Percentiles rank a stretch among this genome's conserved stretches.
Evolutionary conservation across 2,329 filamentous ascomycete genomes (phyloP).

Genomic region (Alternaria panax): DNA sequence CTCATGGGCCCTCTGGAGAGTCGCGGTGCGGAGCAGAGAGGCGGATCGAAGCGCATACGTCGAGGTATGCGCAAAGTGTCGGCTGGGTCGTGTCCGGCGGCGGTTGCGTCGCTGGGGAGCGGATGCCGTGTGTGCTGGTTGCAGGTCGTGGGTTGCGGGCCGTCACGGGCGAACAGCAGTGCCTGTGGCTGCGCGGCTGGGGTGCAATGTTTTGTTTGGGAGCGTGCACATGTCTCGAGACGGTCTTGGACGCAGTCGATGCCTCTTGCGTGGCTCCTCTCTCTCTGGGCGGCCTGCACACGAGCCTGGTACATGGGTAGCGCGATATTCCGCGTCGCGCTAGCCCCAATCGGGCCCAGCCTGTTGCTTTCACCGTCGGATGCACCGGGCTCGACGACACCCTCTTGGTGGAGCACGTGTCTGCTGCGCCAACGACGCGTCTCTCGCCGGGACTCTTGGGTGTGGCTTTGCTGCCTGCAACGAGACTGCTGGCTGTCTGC

Average conservation of each 20-base stretch:
- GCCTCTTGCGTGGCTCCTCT: constrained; percentile 20
- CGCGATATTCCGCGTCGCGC: constrained; percentile 29
- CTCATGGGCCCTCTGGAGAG: constrained; percentile 26
- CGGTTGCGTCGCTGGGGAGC: constrained; percentile 19
- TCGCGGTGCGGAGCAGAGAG: not conserved
- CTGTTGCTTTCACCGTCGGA: constrained; percentile 23
- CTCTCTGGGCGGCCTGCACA: constrained; percentile 11
- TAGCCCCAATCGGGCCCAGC: too few relatives aligned
- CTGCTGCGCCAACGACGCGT: constrained; percentile 9
- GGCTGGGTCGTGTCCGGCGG: constrained; percentile 15
- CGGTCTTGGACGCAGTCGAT: constrained; percentile 29
- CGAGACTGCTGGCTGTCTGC: not conserved
- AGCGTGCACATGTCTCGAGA: constrained; percentile 7
- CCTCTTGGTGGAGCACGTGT: constrained; percentile 2
- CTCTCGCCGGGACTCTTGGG: not conserved
- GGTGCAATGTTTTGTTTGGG: constrained; percentile 7
- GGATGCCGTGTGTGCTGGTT: constrained; percentile 18
- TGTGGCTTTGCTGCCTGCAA: not conserved
- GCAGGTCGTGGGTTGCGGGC: constrained; percentile 13
- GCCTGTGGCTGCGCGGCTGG: not conserved
- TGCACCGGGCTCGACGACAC: constrained; percentile 8
- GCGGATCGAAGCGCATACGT: not conserved
- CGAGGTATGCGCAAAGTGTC: constrained; percentile 6
- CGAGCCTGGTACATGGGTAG: constrained; percentile 2
- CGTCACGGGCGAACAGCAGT: constrained; percentile 3